Conservation (phyloP, 176 grass and related monocot species). For the Aegilops longissima region DNA sequence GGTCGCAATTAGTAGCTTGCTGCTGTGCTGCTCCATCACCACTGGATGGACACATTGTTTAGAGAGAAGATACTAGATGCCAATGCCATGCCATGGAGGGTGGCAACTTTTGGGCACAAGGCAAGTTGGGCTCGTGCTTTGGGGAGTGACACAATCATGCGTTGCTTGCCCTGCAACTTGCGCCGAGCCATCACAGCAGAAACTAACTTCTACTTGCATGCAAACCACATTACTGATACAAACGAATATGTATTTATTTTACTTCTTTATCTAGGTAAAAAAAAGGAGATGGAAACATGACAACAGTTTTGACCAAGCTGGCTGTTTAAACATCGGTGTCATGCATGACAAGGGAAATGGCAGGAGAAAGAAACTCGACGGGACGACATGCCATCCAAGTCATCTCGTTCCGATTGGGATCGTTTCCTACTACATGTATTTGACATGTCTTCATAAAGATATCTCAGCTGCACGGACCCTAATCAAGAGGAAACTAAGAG, state of each 20-base stretch:
- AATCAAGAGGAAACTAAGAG: neutral
- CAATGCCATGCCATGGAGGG: neutral
- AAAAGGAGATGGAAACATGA: neutral
- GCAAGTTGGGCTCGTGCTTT: constrained; percentile 9
- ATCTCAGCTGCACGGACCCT: neutral
- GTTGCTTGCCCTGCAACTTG: constrained; percentile 18
- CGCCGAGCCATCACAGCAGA: neutral
- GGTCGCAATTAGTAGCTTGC: neutral
- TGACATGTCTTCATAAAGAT: constrained; percentile 17
- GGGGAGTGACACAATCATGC: neutral
- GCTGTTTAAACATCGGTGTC: constrained; percentile 37
- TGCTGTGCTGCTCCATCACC: neutral
- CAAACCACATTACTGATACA: too few species aligned
- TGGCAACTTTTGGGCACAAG: constrained; percentile 7
- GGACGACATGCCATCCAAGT: constrained; percentile 12
- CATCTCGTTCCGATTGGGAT: constrained; percentile 25
- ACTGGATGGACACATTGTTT: neutral
- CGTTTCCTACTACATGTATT: constrained; percentile 19
- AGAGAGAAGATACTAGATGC: neutral
- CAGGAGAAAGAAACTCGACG: neutral
- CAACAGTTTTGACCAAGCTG: neutral
- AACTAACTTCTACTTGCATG: too few species aligned
- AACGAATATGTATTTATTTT: too few species aligned
- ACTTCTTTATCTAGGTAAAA: too few species aligned
- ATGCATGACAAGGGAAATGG: neutral